A percentile compares a stretch with the other conserved stretches of the same genome.
These are phyloP conservation scores for Cercospora sp. DNA, from an alignment of 2,329 filamentous ascomycete genomes.

Conservation along the genomic window DNA sequence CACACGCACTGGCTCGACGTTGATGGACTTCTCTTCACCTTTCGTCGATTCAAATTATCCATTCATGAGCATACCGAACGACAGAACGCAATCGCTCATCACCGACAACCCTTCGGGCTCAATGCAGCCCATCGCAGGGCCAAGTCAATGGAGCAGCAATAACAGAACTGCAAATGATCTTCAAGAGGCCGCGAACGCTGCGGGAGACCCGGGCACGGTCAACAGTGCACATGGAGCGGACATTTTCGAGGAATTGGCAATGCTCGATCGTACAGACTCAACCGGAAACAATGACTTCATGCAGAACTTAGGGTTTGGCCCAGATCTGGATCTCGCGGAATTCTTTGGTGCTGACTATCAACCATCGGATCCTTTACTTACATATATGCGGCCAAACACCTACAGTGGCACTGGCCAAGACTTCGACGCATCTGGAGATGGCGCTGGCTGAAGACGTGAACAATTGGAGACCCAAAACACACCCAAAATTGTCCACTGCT, in stretches of 20 bases:
- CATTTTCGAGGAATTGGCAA: constrained; percentile 60
- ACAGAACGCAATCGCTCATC: constrained; percentile 17
- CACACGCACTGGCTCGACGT: neutral
- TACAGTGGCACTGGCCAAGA: constrained; percentile 8
- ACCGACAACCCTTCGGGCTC: constrained; percentile 14
- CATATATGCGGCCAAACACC: constrained; percentile 38
- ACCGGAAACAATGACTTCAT: constrained; percentile 64
- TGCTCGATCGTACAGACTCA: constrained; percentile 56
- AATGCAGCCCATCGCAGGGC: constrained; percentile 6
- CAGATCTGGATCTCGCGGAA: constrained; percentile 60
- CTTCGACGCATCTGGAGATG: constrained; percentile 4
- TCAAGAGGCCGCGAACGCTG: neutral
- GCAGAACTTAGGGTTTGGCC: constrained; percentile 65
- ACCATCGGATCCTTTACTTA: constrained; percentile 43
- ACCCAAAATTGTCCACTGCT: neutral
- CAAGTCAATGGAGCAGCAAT: constrained; percentile 15
- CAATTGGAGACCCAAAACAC: neutral
- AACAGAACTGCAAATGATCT: neutral
- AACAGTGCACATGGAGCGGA: constrained; percentile 33
- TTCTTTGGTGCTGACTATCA: constrained; percentile 48
- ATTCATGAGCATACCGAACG: constrained; percentile 31
- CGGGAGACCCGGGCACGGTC: neutral
- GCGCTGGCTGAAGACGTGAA: constrained; percentile 16
- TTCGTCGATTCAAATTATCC: constrained; percentile 19
- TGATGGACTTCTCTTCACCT: constrained; percentile 12